phyloP scores from a whole-genome alignment of 202 grass and related monocot species.

The Zoysia matrella region DNA sequence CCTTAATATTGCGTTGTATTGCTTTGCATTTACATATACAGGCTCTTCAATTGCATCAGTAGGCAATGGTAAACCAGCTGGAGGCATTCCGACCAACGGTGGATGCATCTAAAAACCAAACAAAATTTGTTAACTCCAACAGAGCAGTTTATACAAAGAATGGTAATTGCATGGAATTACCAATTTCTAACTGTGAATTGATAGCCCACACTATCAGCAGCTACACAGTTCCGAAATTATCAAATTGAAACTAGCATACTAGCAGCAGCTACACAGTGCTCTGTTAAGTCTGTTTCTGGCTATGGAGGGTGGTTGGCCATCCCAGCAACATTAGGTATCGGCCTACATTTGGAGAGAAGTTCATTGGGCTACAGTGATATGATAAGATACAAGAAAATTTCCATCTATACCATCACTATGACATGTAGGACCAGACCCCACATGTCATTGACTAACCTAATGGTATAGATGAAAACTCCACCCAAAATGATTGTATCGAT shows the following conservation, averaged over 20 bases:
- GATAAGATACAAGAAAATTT: background rate
- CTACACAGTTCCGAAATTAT: background rate
- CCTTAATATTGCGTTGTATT: slow-evolving; percentile 97
- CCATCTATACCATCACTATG: no score
- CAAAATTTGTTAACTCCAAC: slow-evolving; percentile 19
- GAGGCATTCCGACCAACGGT: slow-evolving; percentile 78
- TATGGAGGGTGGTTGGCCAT: background rate
- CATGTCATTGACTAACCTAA: no score
- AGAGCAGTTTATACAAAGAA: slow-evolving; percentile 9
- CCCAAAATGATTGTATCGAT: no score
- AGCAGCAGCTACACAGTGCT: background rate
- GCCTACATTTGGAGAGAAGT: background rate
- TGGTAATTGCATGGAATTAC: background rate
- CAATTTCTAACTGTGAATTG: no score
- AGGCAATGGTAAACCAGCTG: slow-evolving; percentile 75
- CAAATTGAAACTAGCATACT: slow-evolving; percentile 8
- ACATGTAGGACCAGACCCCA: no score
- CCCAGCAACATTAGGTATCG: background rate
- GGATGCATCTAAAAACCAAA: slow-evolving; percentile 70
- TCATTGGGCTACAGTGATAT: background rate
- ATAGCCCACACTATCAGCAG: no score
- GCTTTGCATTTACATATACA: slow-evolving; percentile 97
- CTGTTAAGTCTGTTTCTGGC: background rate
- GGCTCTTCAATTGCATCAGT: slow-evolving; percentile 97
- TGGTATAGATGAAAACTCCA: no score